Conservation (phyloP, 1,284 basidiomycete species). For the Wallemia ichthyophaga region DNA sequence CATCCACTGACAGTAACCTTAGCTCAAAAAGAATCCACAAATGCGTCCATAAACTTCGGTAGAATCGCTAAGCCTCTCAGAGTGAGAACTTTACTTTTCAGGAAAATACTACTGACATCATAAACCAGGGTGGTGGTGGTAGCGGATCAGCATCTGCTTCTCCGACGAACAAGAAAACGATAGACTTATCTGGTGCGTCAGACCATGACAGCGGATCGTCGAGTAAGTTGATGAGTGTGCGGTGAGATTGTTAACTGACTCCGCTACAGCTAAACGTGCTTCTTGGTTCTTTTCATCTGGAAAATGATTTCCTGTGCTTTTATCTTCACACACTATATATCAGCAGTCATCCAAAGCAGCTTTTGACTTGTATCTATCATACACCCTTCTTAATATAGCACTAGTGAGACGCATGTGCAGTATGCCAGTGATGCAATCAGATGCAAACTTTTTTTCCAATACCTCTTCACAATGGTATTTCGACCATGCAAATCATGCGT, state of each 20-base stretch:
- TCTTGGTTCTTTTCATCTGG: conserved; percentile 1
- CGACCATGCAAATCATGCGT: no score
- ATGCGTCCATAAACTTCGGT: conserved; percentile 49
- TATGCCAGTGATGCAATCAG: no score
- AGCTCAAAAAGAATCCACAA: conserved; percentile 44
- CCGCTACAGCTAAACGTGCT: not conserved
- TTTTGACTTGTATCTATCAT: no score
- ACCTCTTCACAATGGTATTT: no score
- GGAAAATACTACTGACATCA: not conserved
- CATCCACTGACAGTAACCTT: conserved; percentile 2
- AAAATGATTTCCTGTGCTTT: not conserved
- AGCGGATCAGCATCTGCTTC: not conserved
- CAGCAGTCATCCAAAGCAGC: no score
- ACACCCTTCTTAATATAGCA: no score
- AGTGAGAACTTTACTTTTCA: conserved; percentile 24
- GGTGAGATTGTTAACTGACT: not conserved
- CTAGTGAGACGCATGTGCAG: no score
- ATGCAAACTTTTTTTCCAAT: no score
- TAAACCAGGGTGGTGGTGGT: not conserved
- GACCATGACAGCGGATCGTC: not conserved
- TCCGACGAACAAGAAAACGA: not conserved
- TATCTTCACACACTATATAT: not conserved
- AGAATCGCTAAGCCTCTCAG: conserved; percentile 87
- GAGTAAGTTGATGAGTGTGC: not conserved
- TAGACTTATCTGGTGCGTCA: not conserved